phyloP scores from a whole-genome alignment of 768 basidiomycete species.

The Termitomyces bulborhizus region DNA sequence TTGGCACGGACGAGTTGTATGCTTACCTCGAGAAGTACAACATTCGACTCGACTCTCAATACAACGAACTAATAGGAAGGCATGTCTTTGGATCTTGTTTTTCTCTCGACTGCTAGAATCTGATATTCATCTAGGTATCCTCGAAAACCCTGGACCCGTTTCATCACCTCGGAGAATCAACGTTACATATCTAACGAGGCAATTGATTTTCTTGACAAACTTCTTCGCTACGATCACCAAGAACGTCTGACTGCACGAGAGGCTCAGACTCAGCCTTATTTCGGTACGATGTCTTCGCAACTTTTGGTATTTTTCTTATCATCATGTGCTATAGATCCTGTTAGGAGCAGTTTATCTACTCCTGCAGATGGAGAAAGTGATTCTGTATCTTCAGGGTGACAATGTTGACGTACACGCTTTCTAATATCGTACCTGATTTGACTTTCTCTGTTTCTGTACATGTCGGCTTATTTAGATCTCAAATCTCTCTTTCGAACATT shows the following conservation, averaged over 20 bases:
- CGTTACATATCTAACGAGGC: slow-evolving; percentile 96
- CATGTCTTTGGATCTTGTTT: slow-evolving; percentile 19
- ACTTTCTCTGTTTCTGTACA: slow-evolving; percentile 7
- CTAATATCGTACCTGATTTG: slow-evolving; percentile 11
- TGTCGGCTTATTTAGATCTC: slow-evolving; percentile 12
- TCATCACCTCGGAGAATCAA: slow-evolving; percentile 94
- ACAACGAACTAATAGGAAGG: slow-evolving; percentile 91
- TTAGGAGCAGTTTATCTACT: slow-evolving; percentile 42
- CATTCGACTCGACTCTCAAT: slow-evolving; percentile 93
- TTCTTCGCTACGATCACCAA: slow-evolving; percentile 95
- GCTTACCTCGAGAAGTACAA: slow-evolving; percentile 92
- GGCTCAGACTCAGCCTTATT: slow-evolving; percentile 90
- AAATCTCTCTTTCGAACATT: slow-evolving; percentile 4
- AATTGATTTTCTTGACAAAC: slow-evolving; percentile 92
- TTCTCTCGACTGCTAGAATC: slow-evolving; percentile 4
- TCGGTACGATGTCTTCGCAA: slow-evolving; percentile 44
- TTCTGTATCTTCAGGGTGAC: slow-evolving; percentile 43
- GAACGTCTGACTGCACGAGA: slow-evolving; percentile 93
- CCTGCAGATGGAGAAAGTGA: slow-evolving; percentile 62
- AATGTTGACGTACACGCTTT: slow-evolving; percentile 8
- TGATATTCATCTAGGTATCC: slow-evolving; percentile 57
- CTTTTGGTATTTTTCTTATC: slow-evolving; percentile 14
- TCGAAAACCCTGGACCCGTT: slow-evolving; percentile 91
- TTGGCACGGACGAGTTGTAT: slow-evolving; percentile 94
- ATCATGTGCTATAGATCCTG: slow-evolving; percentile 45